phyloP scores from a whole-genome alignment of 148 eudicot genomes.

The Euryodendron excelsum region DNA sequence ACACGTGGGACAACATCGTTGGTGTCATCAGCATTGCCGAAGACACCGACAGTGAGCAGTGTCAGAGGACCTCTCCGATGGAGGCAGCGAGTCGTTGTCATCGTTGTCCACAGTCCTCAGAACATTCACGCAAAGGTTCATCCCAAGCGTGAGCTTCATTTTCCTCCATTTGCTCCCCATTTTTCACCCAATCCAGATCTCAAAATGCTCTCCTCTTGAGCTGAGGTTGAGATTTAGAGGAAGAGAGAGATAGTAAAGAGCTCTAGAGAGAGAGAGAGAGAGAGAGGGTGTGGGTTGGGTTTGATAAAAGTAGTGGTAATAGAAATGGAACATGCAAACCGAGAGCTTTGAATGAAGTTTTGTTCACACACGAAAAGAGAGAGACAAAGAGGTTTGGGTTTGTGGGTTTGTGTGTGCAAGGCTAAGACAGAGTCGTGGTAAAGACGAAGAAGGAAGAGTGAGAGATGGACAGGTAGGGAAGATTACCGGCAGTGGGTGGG shows the following conservation, averaged over 20 bases:
- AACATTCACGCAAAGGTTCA: conserved; percentile 24
- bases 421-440: background rate
- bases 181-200: background rate
- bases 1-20: conserved; percentile 39
- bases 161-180: conserved; percentile 42
- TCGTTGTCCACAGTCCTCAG: conserved; percentile 32
- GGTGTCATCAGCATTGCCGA: conserved; percentile 25
- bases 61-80: conserved; percentile 21
- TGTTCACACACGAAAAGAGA: too few species aligned
- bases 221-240: background rate
- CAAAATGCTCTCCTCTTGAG: background rate
- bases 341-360: conserved; percentile 14
- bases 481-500: too few species aligned
- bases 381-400: background rate
- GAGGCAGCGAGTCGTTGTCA: conserved; percentile 10
- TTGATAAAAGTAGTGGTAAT: background rate
- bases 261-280: too few species aligned
- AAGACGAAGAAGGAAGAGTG: background rate
- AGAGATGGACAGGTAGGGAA: too few species aligned
- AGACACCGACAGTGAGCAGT: conserved; percentile 15
- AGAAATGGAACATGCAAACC: conserved; percentile 5
- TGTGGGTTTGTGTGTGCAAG: background rate
- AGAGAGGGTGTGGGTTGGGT: background rate
- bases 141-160: conserved; percentile 36
- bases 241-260: background rate